Evolutionary conservation across 208 protist genomes (phyloP).

Genomic region (Zelonia costaricensis): DNA sequence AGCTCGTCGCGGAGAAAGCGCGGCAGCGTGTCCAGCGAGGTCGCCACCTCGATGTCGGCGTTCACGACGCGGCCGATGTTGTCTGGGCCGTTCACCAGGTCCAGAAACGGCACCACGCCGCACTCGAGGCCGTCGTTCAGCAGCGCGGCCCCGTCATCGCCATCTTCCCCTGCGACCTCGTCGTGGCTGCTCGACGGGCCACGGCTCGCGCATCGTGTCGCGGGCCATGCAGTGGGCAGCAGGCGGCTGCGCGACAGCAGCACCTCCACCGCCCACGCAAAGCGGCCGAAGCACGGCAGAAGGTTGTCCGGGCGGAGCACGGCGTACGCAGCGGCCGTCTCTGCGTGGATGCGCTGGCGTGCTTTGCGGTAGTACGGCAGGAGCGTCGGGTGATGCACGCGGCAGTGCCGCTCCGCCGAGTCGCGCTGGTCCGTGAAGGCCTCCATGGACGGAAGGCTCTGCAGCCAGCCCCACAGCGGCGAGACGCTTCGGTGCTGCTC

Average conservation of each 20-base stretch:
- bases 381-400: slow-evolving; percentile 60
- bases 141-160: background rate
- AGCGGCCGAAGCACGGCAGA: slow-evolving; percentile 37
- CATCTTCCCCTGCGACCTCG: background rate
- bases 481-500: slow-evolving; percentile 79
- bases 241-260: slow-evolving; percentile 62
- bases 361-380: slow-evolving; percentile 58
- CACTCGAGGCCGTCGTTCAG: slow-evolving; percentile 35
- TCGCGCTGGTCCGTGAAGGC: slow-evolving; percentile 42
- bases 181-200: background rate
- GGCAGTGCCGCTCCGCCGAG: slow-evolving; percentile 50
- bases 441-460: slow-evolving; percentile 45
- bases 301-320: slow-evolving; percentile 48
- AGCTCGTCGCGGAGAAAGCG: slow-evolving; percentile 62
- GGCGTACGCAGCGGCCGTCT: slow-evolving; percentile 41
- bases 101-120: slow-evolving; percentile 80
- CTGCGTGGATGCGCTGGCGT: slow-evolving; percentile 38
- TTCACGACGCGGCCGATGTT: slow-evolving; percentile 43
- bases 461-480: slow-evolving; percentile 83
- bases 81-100: slow-evolving; percentile 75
- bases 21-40: slow-evolving; percentile 61
- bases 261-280: slow-evolving; percentile 61
- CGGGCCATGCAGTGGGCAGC: slow-evolving; percentile 61
- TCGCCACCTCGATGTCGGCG: slow-evolving; percentile 67
- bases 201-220: background rate